Conservation (phyloP, 2,329 filamentous ascomycete species). For the Chrysoporthe austroafricana region DNA sequence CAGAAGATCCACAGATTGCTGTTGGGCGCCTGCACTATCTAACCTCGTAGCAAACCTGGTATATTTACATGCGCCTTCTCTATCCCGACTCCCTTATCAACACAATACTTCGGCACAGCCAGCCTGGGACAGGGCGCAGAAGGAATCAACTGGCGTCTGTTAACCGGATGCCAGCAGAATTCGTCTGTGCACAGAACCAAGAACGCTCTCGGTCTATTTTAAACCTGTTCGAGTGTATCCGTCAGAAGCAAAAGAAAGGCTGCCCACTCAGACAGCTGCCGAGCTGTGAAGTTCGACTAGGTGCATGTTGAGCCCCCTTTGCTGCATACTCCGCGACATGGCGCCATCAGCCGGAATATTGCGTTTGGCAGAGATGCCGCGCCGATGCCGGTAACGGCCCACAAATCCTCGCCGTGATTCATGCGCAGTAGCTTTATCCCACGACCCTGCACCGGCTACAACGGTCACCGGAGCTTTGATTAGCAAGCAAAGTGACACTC, state of each 20-base stretch:
- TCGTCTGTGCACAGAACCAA: no score
- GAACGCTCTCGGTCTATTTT: no score
- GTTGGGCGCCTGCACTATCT: background rate
- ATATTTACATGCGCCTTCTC: background rate
- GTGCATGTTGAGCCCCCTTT: slow-evolving; percentile 10
- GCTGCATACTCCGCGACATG: slow-evolving; percentile 9
- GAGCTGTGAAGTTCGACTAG: slow-evolving; percentile 8
- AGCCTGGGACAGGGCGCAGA: no score
- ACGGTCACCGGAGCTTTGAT: background rate
- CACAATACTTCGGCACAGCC: no score
- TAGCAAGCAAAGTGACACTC: background rate
- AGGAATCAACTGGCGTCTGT: no score
- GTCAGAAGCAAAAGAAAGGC: no score
- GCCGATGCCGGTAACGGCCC: slow-evolving; percentile 17
- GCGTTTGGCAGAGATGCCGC: slow-evolving; percentile 7
- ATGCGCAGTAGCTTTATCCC: background rate
- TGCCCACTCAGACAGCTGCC: background rate
- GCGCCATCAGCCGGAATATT: slow-evolving; percentile 12
- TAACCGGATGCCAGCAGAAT: no score
- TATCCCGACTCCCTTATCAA: no score
- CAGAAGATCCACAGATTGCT: background rate
- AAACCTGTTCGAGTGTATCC: no score
- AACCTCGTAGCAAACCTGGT: background rate
- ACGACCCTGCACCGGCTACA: background rate
- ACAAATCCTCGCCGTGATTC: background rate